Percentiles rank a stretch among this genome's conserved stretches.
phyloP scores from a whole-genome alignment of 2,329 filamentous ascomycete genomes.

The Parastagonospora nodorum region DNA sequence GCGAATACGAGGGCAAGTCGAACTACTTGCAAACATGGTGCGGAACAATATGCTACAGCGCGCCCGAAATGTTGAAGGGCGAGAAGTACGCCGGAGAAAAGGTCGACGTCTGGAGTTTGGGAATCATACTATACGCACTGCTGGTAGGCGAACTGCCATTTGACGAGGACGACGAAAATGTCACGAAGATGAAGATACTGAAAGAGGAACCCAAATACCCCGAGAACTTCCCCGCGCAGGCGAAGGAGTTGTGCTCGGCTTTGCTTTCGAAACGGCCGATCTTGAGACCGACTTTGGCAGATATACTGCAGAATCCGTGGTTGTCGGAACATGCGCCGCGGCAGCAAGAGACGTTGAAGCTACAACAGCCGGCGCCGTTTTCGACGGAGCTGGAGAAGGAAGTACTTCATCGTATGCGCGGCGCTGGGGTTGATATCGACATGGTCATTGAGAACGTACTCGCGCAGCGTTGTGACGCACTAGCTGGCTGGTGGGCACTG shows the following conservation, averaged over 20 bases:
- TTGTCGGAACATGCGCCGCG: constrained; percentile 83
- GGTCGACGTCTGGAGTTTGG: constrained; percentile 93
- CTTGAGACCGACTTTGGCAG: constrained; percentile 77
- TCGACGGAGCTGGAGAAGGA: constrained; percentile 87
- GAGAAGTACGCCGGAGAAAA: constrained; percentile 98
- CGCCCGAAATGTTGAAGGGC: constrained; percentile 96
- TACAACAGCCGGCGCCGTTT: constrained; percentile 81
- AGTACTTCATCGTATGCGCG: constrained; percentile 88
- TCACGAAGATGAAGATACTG: constrained; percentile 84
- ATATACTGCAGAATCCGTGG: constrained; percentile 88
- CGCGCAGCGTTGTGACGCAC: constrained; percentile 82
- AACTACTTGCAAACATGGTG: constrained; percentile 98
- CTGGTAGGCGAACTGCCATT: constrained; percentile 88
- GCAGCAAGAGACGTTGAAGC: constrained; percentile 85
- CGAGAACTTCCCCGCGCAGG: constrained; percentile 76
- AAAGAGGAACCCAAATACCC: constrained; percentile 85
- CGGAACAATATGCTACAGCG: constrained; percentile 96
- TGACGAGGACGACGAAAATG: constrained; percentile 90
- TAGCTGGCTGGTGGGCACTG: constrained; percentile 96
- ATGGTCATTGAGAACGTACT: constrained; percentile 92
- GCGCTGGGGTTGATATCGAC: constrained; percentile 92
- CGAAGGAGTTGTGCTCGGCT: constrained; percentile 73
- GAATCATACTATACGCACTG: constrained; percentile 82
- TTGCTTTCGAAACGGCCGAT: constrained; percentile 92
- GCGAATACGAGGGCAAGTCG: constrained; percentile 93